A percentile compares a stretch with the other conserved stretches of the same genome.
These are phyloP conservation scores for Fusarium multiceps DNA, from an alignment of 2,329 filamentous ascomycete species.

Conservation along the genomic window DNA sequence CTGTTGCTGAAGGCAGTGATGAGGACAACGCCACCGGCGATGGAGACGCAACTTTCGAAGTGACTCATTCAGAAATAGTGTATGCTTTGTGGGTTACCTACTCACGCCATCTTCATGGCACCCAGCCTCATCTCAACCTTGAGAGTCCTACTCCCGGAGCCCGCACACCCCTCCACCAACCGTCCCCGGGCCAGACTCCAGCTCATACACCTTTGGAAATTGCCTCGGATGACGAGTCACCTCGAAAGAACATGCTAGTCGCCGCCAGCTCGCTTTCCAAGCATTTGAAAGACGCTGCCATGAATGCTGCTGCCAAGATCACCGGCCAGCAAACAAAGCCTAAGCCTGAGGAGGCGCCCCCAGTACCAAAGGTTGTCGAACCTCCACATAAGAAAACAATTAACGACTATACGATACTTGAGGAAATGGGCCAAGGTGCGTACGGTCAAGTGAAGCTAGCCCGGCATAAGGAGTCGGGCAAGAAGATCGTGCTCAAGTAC, in stretches of 20 bases:
- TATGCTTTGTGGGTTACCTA: slow-evolving; percentile 98
- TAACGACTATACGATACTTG: slow-evolving; percentile 88
- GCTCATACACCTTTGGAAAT: slow-evolving; percentile 68
- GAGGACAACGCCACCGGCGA: slow-evolving; percentile 60
- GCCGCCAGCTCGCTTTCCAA: slow-evolving; percentile 63
- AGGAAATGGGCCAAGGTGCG: slow-evolving; percentile 98
- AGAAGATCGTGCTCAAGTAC: slow-evolving; percentile 95
- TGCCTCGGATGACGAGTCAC: slow-evolving; percentile 62
- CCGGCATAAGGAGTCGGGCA: slow-evolving; percentile 81
- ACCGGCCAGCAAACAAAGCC: slow-evolving; percentile 55
- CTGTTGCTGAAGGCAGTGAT: slow-evolving; percentile 71
- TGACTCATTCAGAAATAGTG: slow-evolving; percentile 77
- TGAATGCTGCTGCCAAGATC: slow-evolving; percentile 65
- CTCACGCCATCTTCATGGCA: slow-evolving; percentile 88
- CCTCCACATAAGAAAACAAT: slow-evolving; percentile 80
- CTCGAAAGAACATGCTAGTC: slow-evolving; percentile 55
- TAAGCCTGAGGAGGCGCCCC: slow-evolving; percentile 49
- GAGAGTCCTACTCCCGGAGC: slow-evolving; percentile 71
- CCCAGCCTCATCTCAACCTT: slow-evolving; percentile 68
- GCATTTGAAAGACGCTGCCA: slow-evolving; percentile 67
- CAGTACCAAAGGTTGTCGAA: slow-evolving; percentile 52
- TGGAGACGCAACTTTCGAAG: slow-evolving; percentile 58
- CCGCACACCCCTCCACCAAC: slow-evolving; percentile 80
- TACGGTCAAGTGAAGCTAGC: slow-evolving; percentile 98
- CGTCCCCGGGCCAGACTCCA: slow-evolving; percentile 77